These are phyloP conservation scores for Podospora australis DNA, from an alignment of 495 filamentous ascomycete species.

Conservation along the genomic window DNA sequence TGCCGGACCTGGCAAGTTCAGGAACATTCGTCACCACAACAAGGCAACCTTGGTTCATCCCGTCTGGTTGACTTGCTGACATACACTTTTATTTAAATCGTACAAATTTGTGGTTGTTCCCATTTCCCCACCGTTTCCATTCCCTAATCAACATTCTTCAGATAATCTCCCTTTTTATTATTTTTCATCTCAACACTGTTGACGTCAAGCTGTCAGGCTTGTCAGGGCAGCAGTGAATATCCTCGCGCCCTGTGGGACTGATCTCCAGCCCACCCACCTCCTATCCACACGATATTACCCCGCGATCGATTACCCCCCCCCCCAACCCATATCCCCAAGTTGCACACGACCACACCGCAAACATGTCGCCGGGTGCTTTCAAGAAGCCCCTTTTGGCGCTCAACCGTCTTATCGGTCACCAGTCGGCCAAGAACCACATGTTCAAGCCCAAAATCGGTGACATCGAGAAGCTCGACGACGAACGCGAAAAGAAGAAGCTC, in stretches of 20 bases:
- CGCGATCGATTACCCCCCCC: slow-evolving; percentile 1
- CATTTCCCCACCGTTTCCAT: not conserved
- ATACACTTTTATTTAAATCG: not conserved
- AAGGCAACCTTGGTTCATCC: too few species aligned
- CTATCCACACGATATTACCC: not conserved
- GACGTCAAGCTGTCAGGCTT: slow-evolving; percentile 1
- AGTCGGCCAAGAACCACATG: slow-evolving; percentile 40
- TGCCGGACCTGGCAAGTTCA: slow-evolving; percentile 6
- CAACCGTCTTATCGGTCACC: slow-evolving; percentile 38
- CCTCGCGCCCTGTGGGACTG: too few species aligned
- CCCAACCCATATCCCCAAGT: not conserved
- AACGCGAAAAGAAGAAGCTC: slow-evolving; percentile 45
- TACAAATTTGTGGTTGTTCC: not conserved
- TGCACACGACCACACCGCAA: slow-evolving; percentile 2
- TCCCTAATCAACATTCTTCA: too few species aligned
- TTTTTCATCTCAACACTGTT: too few species aligned
- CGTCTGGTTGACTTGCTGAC: not conserved
- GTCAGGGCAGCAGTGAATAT: not conserved
- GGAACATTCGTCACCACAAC: slow-evolving; percentile 10
- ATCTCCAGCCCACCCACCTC: too few species aligned
- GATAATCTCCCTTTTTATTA: too few species aligned
- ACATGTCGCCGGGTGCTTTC: slow-evolving; percentile 31
- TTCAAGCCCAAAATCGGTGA: slow-evolving; percentile 41
- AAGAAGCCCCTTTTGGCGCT: slow-evolving; percentile 39
- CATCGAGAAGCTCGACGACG: slow-evolving; percentile 37